Evolutionary conservation across 306 rosid genomes (phyloP), one percentile per base, ranked within the genome.

Genomic region (Begonia loranthoides): DNA sequence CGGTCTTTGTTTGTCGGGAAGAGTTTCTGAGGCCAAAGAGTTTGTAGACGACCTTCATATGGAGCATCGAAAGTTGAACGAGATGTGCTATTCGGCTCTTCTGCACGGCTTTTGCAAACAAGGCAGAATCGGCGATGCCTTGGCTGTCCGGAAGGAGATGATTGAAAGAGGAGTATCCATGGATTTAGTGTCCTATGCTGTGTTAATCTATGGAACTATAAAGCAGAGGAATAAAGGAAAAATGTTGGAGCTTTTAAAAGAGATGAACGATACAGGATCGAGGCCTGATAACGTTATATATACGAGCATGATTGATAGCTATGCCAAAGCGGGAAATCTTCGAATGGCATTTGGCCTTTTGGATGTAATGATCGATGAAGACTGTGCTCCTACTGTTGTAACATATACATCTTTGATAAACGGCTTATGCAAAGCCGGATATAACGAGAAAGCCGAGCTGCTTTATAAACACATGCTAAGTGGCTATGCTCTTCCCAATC

Each of bases 181-280:
- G 90, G 97, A 90, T 73, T 68, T 85, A 57, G 81, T 85, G 58
- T 82, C 90, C 65, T 88, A 76, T 63, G 76, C 78, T n/a, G 67
- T 85, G 56, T 94, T 90, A 11, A 68, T 89, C 34, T 73, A 70
- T 45, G 87, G 87, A 62, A 66, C 94, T 58, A 48, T 82, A 53
- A 85, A 82, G 78, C 75, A 78, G 56, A 70, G 39, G 41, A 90
- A 74, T 65, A 66, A 44, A 10, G 66, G 59, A 76, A 66, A 38
- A 13, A 41, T 81, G 12, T 76, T 76, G 57, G 66, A 61, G 70
- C 81, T 89, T 70, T 39, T 82, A 16, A 80, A 75, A 51, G 73
- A 66, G 65, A 85, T 89, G 90, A 79, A 76, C 13, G 63, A 66
- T 66, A 76, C 66, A 63, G 79, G 88, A 61, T 51, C 80, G 72